These are phyloP conservation scores for Moringa oleifera DNA, from an alignment of 345 rosid species.

Conservation along the genomic window DNA sequence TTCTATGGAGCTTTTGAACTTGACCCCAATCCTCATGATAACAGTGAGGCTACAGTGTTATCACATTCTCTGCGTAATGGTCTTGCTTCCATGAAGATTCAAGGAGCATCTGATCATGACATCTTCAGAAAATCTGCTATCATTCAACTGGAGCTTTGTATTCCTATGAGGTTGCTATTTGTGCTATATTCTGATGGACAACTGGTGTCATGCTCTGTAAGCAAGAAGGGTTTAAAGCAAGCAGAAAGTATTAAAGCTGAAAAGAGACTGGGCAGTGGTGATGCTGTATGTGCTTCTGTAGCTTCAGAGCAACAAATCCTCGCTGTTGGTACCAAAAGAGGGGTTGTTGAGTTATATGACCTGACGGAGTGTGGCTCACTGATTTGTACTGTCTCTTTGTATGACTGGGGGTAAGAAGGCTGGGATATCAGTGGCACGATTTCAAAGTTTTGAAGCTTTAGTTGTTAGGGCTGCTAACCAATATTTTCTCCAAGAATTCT, in stretches of 20 bases:
- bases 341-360: slow-evolving; percentile 81
- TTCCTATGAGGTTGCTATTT: slow-evolving; percentile 59
- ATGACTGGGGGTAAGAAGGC: slow-evolving; percentile 88
- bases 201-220: slow-evolving; percentile 66
- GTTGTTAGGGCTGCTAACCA: background rate
- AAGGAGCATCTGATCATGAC: slow-evolving; percentile 28
- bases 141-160: slow-evolving; percentile 66
- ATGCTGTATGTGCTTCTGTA: slow-evolving; percentile 75
- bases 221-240: slow-evolving; percentile 81
- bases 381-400: slow-evolving; percentile 77
- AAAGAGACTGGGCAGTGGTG: slow-evolving; percentile 62
- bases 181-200: slow-evolving; percentile 73
- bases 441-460: background rate
- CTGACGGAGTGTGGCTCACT: slow-evolving; percentile 61
- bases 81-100: slow-evolving; percentile 35
- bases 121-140: slow-evolving; percentile 42
- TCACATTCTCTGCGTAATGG: slow-evolving; percentile 49
- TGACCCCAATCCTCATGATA: slow-evolving; percentile 28
- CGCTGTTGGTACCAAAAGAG: slow-evolving; percentile 94
- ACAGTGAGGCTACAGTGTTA: slow-evolving; percentile 28
- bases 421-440: slow-evolving; percentile 5
- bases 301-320: slow-evolving; percentile 90
- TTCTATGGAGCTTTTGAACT: slow-evolving; percentile 76
- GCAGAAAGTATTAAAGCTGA: slow-evolving; percentile 66
- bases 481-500: background rate